Base-by-base conservation (phyloP, 495 filamentous ascomycete species). In the Aspergillus nidulans region DNA sequence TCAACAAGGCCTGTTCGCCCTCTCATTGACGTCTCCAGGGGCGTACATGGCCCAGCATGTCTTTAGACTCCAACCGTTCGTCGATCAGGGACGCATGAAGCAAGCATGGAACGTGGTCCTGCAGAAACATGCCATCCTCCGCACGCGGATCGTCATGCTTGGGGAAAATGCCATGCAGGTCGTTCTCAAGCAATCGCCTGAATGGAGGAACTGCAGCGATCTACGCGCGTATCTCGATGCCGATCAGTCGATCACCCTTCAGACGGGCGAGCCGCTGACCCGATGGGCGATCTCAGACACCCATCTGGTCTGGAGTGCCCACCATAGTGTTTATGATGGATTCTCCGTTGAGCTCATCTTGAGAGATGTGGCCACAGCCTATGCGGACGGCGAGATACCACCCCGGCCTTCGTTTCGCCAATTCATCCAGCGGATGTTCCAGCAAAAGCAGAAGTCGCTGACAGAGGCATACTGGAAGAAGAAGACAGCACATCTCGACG, bases 1-100 rank as follows among this genome's bases (percentile, higher is more conserved):
- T 7, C 83, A 86, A 59, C 81, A 83, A 62, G 81, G 74, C 0
- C 66, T 85, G 8, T 73, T 84, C 67, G 75, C 76, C 1, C 58
- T 81, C 10, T 77, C 81, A 2, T 65, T 68, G 30, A 76, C 77
- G 50, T 61, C 73, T 15, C 66, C 62, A 10, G 75, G 72, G 13
- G 71, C 76, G 6, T 85, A 83, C 55, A 69, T 79, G 0, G 72
- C 74, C 2, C 74, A 73, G 38, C 59, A 64, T 24, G 60, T 62
- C 4, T 66, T 72, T 16, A 36, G 38, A 12, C 64, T 84, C 0
- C 40, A 60, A 0, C 12, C 34, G 4, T 15, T 3, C 34, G 34
- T 13, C 30, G 30, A 34, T 34, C 30, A 6, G 30, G 4, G 2
- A 7, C 30, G 30, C 4, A 34, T 34, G 30, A 6, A 13, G 15